A percentile compares a stretch with the other conserved stretches of the same genome.
Evolutionary conservation across 1,284 basidiomycete genomes (phyloP).

Genomic region (Trichosporon ovoides): DNA sequence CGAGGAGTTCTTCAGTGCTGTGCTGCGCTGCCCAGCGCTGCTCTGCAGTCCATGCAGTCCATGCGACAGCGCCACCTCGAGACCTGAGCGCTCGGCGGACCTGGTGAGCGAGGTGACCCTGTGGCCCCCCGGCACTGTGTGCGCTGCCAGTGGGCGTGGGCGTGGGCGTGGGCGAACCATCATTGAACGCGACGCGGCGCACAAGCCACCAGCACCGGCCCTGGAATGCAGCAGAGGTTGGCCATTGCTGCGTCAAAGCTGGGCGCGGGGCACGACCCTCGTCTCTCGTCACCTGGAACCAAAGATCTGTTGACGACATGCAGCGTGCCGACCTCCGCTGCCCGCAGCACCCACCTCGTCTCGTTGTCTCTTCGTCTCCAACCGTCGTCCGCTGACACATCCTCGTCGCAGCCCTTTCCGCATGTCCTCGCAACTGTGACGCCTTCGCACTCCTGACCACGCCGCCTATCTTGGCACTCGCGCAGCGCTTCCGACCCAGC

Average conservation of each 20-base stretch:
- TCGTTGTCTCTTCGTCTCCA: neutral
- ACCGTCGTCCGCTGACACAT: neutral
- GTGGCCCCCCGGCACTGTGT: too few relatives aligned
- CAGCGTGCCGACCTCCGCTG: neutral
- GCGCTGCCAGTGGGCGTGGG: neutral
- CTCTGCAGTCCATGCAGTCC: neutral
- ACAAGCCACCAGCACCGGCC: neutral
- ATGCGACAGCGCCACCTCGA: neutral
- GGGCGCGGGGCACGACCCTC: neutral
- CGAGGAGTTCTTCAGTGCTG: neutral
- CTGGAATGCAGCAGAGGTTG: neutral
- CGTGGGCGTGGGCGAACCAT: neutral
- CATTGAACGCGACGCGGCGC: neutral
- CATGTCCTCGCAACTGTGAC: conserved; percentile 2
- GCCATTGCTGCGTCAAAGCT: neutral
- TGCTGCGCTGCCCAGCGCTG: too few relatives aligned
- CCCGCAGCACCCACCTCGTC: neutral
- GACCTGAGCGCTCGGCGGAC: conserved; percentile 1
- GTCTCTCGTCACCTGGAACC: conserved; percentile 1
- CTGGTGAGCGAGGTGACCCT: neutral
- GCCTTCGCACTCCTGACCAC: neutral
- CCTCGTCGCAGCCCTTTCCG: neutral
- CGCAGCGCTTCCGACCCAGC: neutral
- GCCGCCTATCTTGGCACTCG: neutral
- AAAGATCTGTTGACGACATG: neutral